Percentiles rank a stretch among this genome's conserved stretches.
Evolutionary conservation across 73 alveolate genomes (phyloP).

Genomic region (Tetrahymena borealis): DNA sequence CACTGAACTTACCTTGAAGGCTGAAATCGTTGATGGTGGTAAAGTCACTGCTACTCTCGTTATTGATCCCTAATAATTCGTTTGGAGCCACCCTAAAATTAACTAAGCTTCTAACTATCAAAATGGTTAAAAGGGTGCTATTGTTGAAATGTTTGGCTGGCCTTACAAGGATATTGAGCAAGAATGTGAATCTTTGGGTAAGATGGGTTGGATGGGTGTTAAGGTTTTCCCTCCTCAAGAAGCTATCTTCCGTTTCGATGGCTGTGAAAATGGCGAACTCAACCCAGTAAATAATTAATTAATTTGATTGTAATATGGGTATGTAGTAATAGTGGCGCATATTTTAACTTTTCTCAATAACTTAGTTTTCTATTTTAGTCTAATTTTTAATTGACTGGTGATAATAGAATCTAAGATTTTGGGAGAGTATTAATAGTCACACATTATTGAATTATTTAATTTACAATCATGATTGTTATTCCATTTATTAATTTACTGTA

Average conservation of each 20-base stretch:
- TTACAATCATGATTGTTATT: background rate
- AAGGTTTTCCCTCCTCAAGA: slow-evolving; percentile 92
- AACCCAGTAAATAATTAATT: slow-evolving; percentile 53
- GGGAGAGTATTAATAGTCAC: background rate
- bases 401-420: background rate
- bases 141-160: slow-evolving; percentile 96
- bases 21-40: slow-evolving; percentile 43
- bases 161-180: slow-evolving; percentile 84
- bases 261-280: slow-evolving; percentile 88
- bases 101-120: slow-evolving; percentile 58
- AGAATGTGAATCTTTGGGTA: slow-evolving; percentile 83
- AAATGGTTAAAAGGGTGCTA: slow-evolving; percentile 90
- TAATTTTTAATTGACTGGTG: background rate
- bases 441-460: background rate
- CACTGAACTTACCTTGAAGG: slow-evolving; percentile 42
- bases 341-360: background rate
- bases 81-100: slow-evolving; percentile 84
- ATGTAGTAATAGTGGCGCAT: background rate
- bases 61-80: slow-evolving; percentile 75
- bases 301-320: no score
- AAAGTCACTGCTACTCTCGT: slow-evolving; percentile 47
- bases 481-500: background rate
- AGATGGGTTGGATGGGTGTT: slow-evolving; percentile 92
- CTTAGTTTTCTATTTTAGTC: background rate
- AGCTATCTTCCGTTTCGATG: slow-evolving; percentile 67